Base-by-base conservation (phyloP, 768 basidiomycete species). In the Suillus sp. region DNA sequence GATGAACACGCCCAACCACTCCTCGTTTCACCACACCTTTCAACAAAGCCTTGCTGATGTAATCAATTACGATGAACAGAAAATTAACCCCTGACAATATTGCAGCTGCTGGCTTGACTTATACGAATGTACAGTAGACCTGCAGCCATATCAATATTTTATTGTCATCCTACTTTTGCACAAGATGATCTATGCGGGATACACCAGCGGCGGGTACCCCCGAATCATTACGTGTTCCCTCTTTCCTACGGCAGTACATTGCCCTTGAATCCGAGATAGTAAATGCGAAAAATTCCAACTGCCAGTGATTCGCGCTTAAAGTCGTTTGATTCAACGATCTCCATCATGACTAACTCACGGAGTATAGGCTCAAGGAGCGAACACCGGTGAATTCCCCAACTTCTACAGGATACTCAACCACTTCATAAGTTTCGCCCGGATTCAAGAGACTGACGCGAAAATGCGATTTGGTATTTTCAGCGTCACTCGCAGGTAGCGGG, bases 361-460 rank as follows among this genome's bases (percentile, higher is more conserved):
- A 93, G 78, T 91, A 91, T 4, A 95, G 74, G 2, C 91, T 90
- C 34, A 93, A 73, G 0, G 88, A 83, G 66, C 85, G 88, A 59
- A 93, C 80, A 71, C 84, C 93, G 4, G 91, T 77, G 69, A 95
- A 93, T 8, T 90, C 86, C 16, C 91, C 86, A 1, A 87, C 83
- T 32, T 87, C 84, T 34, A 95, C 68, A 2, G 91, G 92, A 67
- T 93, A 94, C 72, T 94, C 92, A 3, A 85, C 81, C 4, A 87
- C 85, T 20, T 80, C 79, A 55, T 7, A 7, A 0, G 83, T 79
- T 69, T 91, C 88, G 18, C 89, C 91, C 34, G 22, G 45, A 72
- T 92, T 89, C 27, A 86, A 79, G 20, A 95, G 81, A 48, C 81
- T 81, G 55, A 93, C 86, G 68, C 89, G 80, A 38, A 93, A 79